Base-by-base conservation (phyloP, 805 yeast genomes). In the Cyberlindnera mississippiensis region DNA sequence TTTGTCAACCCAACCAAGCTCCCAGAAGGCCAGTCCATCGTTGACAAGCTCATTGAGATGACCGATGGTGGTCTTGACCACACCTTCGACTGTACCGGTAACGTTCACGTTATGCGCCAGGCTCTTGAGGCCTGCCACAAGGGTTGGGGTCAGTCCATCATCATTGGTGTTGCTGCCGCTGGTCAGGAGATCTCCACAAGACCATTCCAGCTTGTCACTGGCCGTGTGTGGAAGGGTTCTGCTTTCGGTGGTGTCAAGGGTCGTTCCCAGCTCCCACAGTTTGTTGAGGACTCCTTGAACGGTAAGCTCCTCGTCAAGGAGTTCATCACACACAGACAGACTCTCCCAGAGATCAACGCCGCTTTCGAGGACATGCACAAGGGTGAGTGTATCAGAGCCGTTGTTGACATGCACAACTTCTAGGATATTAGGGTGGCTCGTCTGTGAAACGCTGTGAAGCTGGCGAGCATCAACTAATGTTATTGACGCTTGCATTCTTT, bases 181-280 rank as follows among this genome's bases (percentile, higher is more conserved):
- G 99, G 99, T 52, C 75, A 89, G 69, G 98, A 93, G 71, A 90
- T 95, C 51, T 69, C 96, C 44, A 93, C 98, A 36, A 81, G 98
- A 69, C 99, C 99, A 48, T 93, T 93, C 86, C 98, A 91, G 73
- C 79, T 93, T 66, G 98, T 93, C 51, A 93, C 98, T 32, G 99
- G 99, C 56, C 83, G 99, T 71, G 96, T 86, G 40, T 91, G 99
- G 98, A 85, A 79, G 66, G 99, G 99, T 57, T 87, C 96, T 60
- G 99, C 99, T n/a, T 93, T 88, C 57, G 99, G 99, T 59, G 99
- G 98, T 65, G 89, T 93, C 61, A 93, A 93, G 71, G 98, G 99
- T 62, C 85, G 97, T 73, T 63, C 96, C 31, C 96, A 93, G 72
- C 77, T 93, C 72, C 97, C 96, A 38, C 87, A 80, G 16, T 74